Evolutionary conservation across 73 alveolate genomes (phyloP).

Genomic region (Tetrahymena malaccensis): DNA sequence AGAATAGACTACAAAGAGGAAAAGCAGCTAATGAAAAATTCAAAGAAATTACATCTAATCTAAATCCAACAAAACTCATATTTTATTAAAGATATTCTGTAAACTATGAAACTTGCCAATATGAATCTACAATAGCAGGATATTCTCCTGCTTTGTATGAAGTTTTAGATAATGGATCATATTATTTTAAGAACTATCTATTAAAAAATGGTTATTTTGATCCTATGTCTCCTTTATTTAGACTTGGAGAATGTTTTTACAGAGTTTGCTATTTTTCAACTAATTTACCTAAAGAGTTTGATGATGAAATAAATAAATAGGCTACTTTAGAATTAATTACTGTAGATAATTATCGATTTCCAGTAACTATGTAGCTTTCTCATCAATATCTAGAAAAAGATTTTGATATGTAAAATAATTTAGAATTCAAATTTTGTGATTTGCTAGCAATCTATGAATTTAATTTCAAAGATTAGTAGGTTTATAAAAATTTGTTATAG

Average conservation of each 20-base stretch:
- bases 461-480: neutral
- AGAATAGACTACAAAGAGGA: neutral
- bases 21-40: neutral
- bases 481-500: neutral
- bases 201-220: neutral
- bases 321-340: neutral
- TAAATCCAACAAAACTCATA: neutral
- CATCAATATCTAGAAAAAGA: neutral
- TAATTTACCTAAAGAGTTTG: neutral
- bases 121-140: neutral
- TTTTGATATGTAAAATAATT: neutral
- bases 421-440: neutral
- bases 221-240: neutral
- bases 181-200: neutral
- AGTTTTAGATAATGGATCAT: neutral
- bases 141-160: neutral
- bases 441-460: neutral
- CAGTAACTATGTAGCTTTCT: neutral
- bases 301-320: neutral
- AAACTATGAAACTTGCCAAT: neutral
- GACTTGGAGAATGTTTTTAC: neutral
- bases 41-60: neutral
- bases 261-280: neutral
- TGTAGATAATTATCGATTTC: neutral
- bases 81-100: neutral